Conservation (phyloP, 1,284 basidiomycete genomes). For the Agaricales sp. region DNA sequence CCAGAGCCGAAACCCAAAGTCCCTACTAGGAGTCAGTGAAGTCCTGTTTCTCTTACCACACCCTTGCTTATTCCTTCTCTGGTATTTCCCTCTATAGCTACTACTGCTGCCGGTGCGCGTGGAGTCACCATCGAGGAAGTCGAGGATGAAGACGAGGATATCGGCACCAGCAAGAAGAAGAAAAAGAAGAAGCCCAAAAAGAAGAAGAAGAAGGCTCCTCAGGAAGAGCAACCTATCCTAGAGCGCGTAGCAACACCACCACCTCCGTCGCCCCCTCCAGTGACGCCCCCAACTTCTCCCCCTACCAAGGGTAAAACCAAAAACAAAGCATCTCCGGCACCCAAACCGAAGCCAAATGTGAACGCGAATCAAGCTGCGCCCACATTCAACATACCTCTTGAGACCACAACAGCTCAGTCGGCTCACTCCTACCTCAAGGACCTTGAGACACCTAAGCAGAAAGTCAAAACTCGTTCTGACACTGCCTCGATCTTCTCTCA, state of each 20-base stretch:
- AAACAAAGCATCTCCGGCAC: conserved; percentile 12
- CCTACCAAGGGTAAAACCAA: too few species aligned
- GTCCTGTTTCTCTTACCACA: too few species aligned
- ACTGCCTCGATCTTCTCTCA: conserved; percentile 40
- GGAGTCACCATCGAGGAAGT: conserved; percentile 51
- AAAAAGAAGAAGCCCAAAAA: conserved; percentile 63
- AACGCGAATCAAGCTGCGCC: conserved; percentile 26
- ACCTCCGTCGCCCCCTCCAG: conserved; percentile 8
- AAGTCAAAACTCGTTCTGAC: conserved; percentile 58
- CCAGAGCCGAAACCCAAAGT: background rate
- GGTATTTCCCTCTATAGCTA: too few species aligned
- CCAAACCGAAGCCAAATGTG: conserved; percentile 13
- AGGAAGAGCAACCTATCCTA: conserved; percentile 14
- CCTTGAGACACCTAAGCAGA: conserved; percentile 38
- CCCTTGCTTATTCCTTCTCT: too few species aligned
- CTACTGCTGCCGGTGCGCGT: background rate
- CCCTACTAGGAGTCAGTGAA: background rate
- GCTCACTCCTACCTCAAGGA: conserved; percentile 53
- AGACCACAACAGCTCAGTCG: conserved; percentile 47
- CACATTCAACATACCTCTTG: conserved; percentile 35
- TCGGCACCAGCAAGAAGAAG: conserved; percentile 41
- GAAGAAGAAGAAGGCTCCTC: conserved; percentile 42
- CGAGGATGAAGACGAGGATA: conserved; percentile 48
- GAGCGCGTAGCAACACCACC: conserved; percentile 12
- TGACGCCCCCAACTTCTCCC: conserved; percentile 7